Base-by-base conservation (phyloP, 2,329 filamentous ascomycete genomes). In the Penicillium vulpinum region DNA sequence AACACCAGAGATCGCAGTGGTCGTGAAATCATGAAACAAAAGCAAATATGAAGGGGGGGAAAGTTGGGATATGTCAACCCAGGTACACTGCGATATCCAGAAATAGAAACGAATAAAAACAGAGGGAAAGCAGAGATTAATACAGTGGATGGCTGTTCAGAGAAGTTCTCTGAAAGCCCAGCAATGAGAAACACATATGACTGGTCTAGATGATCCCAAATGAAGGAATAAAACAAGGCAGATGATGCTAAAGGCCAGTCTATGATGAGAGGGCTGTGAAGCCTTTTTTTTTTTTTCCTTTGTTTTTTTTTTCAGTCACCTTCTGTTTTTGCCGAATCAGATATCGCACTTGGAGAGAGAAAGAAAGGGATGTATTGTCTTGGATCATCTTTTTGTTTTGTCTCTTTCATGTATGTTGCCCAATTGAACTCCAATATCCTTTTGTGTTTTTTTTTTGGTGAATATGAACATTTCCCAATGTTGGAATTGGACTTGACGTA, bases 401-500 rank as follows among this genome's bases (percentile, higher is more conserved):
- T 51, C 51, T 51, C 53, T 58, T 60, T 59, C 51, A 56, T 60
- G 59, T 62, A 59, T 58, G 59, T 55, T 62, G 55, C 52, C 64
- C 49, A 55, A 56, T 41, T 59, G 56, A 53, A 62, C 58, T 62
- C 64, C 63, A 60, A 56, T 65, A 36, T 52, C 52, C 56, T 53
- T 55, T 54, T 56, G n/a, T 54, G 47, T 57, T 57, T 18, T 29
- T 18, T 36, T 59, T 60, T 58, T 62, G 60, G 56, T 54, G 54
- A 38, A 40, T 47, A 35, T 54, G 36, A 44, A 47, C 41, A 58
- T 51, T n/a, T 38, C 26, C 31, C 24, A 33, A 51, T 45, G 33
- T 11, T 47, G 47, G 45, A 62, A 54, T 44, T 33, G 28, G 57
- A 63, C 51, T 47, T 33, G 28, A 58, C 52, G 58, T 62, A 47